These are phyloP conservation scores for Vaccinium macrocarpon DNA, from an alignment of 148 eudicot species.

Conservation along the genomic window DNA sequence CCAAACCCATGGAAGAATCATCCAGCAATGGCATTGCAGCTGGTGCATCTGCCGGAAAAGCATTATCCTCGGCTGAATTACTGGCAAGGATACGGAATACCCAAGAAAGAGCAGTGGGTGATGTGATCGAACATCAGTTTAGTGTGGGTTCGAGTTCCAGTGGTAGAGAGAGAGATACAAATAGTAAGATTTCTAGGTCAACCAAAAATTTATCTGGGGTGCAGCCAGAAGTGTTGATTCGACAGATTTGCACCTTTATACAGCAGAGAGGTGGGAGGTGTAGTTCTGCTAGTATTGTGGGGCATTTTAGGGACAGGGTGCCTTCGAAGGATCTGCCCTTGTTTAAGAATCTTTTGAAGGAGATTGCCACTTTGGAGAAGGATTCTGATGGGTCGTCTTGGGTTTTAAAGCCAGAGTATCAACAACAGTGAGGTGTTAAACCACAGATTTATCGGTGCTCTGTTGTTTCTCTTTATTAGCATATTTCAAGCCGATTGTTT, in stretches of 20 bases:
- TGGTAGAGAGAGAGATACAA: conserved; percentile 26
- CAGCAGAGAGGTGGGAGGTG: conserved; percentile 72
- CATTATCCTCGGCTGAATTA: conserved; percentile 76
- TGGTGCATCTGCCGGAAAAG: conserved; percentile 80
- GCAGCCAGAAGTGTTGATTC: conserved; percentile 76
- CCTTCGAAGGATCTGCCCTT: conserved; percentile 80
- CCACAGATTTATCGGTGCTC: background rate
- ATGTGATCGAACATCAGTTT: conserved; percentile 83
- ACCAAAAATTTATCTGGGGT: conserved; percentile 41
- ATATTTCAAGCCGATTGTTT: background rate
- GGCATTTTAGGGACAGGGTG: conserved; percentile 72
- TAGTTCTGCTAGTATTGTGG: conserved; percentile 64
- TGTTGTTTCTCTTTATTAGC: background rate
- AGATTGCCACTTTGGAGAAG: conserved; percentile 74
- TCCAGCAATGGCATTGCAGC: conserved; percentile 46
- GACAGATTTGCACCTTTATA: conserved; percentile 82
- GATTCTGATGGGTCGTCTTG: conserved; percentile 61
- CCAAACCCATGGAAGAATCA: conserved; percentile 32
- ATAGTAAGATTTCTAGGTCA: conserved; percentile 32
- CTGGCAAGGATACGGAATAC: conserved; percentile 71
- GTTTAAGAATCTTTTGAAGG: conserved; percentile 91
- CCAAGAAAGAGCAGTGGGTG: conserved; percentile 64
- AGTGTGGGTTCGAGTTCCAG: conserved; percentile 40
- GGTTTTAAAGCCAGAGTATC: conserved; percentile 83
- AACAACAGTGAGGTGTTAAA: conserved; percentile 19